phyloP scores from a whole-genome alignment of 148 eudicot species.

The Nepenthes mirabilis region DNA sequence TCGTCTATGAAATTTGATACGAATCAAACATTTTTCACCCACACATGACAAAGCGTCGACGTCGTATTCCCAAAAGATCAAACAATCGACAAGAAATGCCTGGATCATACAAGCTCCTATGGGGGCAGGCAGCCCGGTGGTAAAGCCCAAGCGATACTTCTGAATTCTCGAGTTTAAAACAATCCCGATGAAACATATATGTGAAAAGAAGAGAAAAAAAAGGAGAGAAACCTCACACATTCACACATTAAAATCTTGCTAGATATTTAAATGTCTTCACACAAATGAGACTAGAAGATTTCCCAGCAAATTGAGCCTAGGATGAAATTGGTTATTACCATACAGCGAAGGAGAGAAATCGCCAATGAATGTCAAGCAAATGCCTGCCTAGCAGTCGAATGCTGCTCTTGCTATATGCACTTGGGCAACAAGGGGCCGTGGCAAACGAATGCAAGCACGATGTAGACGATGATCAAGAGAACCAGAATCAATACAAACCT shows the following conservation, averaged over 20 bases:
- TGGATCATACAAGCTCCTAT: too few relatives aligned
- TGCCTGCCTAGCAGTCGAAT: too few relatives aligned
- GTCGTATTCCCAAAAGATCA: too few relatives aligned
- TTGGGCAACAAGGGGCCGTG: slow-evolving; percentile 65
- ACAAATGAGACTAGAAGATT: neutral
- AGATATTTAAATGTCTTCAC: neutral
- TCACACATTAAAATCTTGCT: slow-evolving; percentile 10
- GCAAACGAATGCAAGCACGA: slow-evolving; percentile 77
- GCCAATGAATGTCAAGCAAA: slow-evolving; percentile 2
- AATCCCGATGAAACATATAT: neutral
- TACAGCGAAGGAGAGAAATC: neutral
- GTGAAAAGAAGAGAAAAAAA: neutral
- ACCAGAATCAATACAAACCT: slow-evolving; percentile 63
- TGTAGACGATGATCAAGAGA: slow-evolving; percentile 62
- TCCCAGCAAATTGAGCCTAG: neutral
- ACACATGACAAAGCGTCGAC: too few relatives aligned
- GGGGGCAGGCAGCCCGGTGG: too few relatives aligned
- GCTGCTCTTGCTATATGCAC: slow-evolving; percentile 23
- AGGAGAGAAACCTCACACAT: slow-evolving; percentile 6
- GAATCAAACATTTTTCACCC: too few relatives aligned
- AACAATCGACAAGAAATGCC: too few relatives aligned
- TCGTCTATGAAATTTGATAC: too few relatives aligned
- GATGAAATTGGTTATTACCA: slow-evolving; percentile 13
- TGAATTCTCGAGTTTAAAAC: neutral
- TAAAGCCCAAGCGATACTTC: too few relatives aligned